These are phyloP conservation scores for Alternaria sp. DNA, from an alignment of 2,329 filamentous ascomycete genomes.

Conservation along the genomic window DNA sequence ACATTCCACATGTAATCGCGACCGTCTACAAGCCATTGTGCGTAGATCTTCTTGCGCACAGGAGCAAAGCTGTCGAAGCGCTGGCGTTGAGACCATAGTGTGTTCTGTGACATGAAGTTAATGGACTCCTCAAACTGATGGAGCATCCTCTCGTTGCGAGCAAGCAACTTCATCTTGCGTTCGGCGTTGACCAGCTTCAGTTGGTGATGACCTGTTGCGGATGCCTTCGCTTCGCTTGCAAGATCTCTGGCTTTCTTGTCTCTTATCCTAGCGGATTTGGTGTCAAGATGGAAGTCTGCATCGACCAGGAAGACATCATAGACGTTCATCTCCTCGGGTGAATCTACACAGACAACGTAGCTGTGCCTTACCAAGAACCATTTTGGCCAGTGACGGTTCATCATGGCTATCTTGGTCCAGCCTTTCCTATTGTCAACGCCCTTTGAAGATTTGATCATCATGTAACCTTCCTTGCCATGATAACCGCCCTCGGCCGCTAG, in stretches of 20 bases:
- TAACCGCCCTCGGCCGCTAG: slow-evolving; percentile 95
- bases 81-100: slow-evolving; percentile 82
- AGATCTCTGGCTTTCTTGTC: slow-evolving; percentile 67
- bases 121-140: slow-evolving; percentile 95
- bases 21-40: slow-evolving; percentile 95
- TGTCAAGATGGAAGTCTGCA: slow-evolving; percentile 81
- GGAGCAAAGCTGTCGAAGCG: slow-evolving; percentile 95
- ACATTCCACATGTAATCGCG: slow-evolving; percentile 99
- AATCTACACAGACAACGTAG: slow-evolving; percentile 98
- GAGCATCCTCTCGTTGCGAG: slow-evolving; percentile 87
- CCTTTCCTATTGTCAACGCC: slow-evolving; percentile 86
- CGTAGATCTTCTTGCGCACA: slow-evolving; percentile 83
- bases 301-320: slow-evolving; percentile 99
- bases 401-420: slow-evolving; percentile 78
- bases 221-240: slow-evolving; percentile 70
- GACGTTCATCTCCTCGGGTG: slow-evolving; percentile 97
- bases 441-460: slow-evolving; percentile 91
- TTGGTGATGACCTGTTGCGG: slow-evolving; percentile 78
- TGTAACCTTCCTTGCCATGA: slow-evolving; percentile 94
- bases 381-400: slow-evolving; percentile 85
- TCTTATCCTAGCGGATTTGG: slow-evolving; percentile 65
- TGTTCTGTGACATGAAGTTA: slow-evolving; percentile 80
- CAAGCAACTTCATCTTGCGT: slow-evolving; percentile 88
- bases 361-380: slow-evolving; percentile 99
- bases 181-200: slow-evolving; percentile 91